phyloP scores from a whole-genome alignment of 495 filamentous ascomycete genomes.

The Entonaema liquescens region DNA sequence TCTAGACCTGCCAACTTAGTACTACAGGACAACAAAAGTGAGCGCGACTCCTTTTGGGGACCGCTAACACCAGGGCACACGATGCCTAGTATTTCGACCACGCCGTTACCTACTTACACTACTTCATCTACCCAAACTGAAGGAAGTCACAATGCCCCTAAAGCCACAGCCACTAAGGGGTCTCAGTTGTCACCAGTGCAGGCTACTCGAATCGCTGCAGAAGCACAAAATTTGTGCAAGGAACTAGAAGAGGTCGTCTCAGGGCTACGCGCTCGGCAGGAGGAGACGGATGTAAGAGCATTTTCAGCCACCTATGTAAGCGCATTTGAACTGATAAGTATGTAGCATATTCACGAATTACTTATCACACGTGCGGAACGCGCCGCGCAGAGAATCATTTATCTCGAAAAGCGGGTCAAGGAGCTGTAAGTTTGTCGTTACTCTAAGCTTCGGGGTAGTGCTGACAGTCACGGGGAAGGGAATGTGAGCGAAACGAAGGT shows the following conservation, averaged over 20 bases:
- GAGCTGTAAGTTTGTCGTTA: constrained; percentile 53
- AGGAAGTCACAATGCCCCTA: neutral
- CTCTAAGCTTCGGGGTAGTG: neutral
- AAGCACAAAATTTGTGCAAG: constrained; percentile 52
- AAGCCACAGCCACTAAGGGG: constrained; percentile 1
- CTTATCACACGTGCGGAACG: constrained; percentile 60
- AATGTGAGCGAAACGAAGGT: constrained; percentile 48
- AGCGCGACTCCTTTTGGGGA: constrained; percentile 34
- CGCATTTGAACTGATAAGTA: constrained; percentile 7
- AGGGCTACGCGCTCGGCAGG: constrained; percentile 54
- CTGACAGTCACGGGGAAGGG: constrained; percentile 42
- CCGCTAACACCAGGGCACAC: constrained; percentile 28
- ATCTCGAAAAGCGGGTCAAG: constrained; percentile 57
- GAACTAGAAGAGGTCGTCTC: constrained; percentile 49
- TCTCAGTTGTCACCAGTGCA: constrained; percentile 36
- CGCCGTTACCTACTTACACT: constrained; percentile 20
- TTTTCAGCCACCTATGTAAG: constrained; percentile 1
- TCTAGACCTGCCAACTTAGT: constrained; percentile 29
- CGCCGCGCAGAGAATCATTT: constrained; percentile 60
- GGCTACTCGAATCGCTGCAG: constrained; percentile 47
- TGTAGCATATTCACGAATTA: constrained; percentile 62
- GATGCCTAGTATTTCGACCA: constrained; percentile 32
- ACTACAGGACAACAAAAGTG: constrained; percentile 18
- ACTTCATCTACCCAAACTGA: constrained; percentile 32
- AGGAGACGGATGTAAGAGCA: constrained; percentile 60